These are phyloP conservation scores for Phialophora macrospora DNA, from an alignment of 2,329 filamentous ascomycete genomes.

Conservation along the genomic window DNA sequence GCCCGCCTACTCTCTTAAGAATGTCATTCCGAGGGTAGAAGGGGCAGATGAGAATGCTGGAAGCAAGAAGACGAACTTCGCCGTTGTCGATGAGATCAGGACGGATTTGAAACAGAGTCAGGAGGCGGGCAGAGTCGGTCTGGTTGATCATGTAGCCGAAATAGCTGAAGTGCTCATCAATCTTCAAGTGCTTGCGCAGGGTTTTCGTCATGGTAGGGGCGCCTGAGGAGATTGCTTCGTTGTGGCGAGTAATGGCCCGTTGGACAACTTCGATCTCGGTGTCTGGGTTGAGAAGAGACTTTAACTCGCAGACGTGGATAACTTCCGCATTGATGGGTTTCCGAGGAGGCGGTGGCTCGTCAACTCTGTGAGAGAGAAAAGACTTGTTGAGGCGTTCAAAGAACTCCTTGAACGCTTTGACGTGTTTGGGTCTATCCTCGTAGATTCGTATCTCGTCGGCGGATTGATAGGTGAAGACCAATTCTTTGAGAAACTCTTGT, in stretches of 20 bases:
- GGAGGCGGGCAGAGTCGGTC: constrained; percentile 72
- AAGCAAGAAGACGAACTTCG: constrained; percentile 81
- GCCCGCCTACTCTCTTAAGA: constrained; percentile 81
- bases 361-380: constrained; percentile 50
- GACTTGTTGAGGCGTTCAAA: constrained; percentile 75
- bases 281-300: constrained; percentile 74
- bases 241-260: constrained; percentile 87
- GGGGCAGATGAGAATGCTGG: constrained; percentile 88
- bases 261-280: constrained; percentile 83
- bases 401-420: constrained; percentile 83
- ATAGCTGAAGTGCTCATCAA: constrained; percentile 88
- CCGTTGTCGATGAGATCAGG: constrained; percentile 63
- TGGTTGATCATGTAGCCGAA: constrained; percentile 85
- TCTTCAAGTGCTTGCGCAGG: constrained; percentile 61
- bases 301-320: constrained; percentile 79
- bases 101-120: constrained; percentile 67
- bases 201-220: constrained; percentile 49
- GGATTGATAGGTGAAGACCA: constrained; percentile 82
- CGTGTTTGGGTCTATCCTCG: constrained; percentile 68
- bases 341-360: constrained; percentile 54
- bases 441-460: constrained; percentile 80
- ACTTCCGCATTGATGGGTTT: constrained; percentile 77
- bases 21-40: constrained; percentile 73
- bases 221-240: constrained; percentile 50
- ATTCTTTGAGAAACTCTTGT: constrained; percentile 75